These are phyloP conservation scores for Silybum marianum DNA, from an alignment of 129 eudicot genomes.

Conservation along the genomic window DNA sequence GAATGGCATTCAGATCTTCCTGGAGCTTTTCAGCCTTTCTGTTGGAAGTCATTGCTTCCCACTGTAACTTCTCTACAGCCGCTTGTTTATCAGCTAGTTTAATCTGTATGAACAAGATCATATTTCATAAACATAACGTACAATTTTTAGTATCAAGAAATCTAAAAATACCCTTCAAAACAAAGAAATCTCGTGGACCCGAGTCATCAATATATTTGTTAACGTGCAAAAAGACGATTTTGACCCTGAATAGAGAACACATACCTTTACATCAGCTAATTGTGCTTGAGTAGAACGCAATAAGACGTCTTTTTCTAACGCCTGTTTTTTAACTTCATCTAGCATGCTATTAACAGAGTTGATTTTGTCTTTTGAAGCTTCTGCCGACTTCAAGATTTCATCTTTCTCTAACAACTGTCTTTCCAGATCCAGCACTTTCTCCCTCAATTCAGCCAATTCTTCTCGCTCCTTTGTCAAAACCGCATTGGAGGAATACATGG, in stretches of 20 bases:
- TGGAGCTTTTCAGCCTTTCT: slow-evolving; percentile 71
- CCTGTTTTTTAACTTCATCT: slow-evolving; percentile 60
- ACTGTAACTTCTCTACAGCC: slow-evolving; percentile 81
- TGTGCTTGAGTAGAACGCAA: slow-evolving; percentile 71
- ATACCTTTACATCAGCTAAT: slow-evolving; percentile 88
- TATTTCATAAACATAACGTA: slow-evolving; percentile 10
- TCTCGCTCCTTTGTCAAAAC: slow-evolving; percentile 63
- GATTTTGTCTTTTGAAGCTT: slow-evolving; percentile 54
- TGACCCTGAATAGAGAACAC: not conserved
- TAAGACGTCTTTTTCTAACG: slow-evolving; percentile 63
- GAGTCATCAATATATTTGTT: not conserved
- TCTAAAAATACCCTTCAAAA: not conserved
- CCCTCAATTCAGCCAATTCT: slow-evolving; percentile 67
- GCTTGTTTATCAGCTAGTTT: slow-evolving; percentile 98
- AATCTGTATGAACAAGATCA: slow-evolving; percentile 46
- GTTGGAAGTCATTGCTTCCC: slow-evolving; percentile 95
- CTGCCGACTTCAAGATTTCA: slow-evolving; percentile 72
- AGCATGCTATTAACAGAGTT: slow-evolving; percentile 46
- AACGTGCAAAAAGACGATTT: not conserved
- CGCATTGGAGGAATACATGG: slow-evolving; percentile 53
- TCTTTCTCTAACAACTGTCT: slow-evolving; percentile 74
- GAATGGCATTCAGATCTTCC: slow-evolving; percentile 65
- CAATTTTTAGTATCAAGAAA: not conserved
- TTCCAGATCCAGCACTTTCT: slow-evolving; percentile 77
- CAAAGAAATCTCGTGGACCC: not conserved